phyloP scores from a whole-genome alignment of 1,284 basidiomycete genomes.

The Sanghuangporus baumii region DNA sequence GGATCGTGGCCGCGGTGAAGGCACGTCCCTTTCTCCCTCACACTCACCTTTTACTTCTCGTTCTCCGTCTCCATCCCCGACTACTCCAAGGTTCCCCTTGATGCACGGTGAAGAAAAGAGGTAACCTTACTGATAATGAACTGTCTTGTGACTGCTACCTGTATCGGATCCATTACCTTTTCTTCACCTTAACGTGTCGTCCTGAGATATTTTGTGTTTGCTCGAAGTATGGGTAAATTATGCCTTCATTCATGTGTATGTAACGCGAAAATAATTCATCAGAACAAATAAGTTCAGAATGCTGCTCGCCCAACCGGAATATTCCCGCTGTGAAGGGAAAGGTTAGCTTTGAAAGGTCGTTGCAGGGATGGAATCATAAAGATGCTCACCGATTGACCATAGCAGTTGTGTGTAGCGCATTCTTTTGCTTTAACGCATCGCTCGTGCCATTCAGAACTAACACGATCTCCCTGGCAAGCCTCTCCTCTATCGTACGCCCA shows the following conservation, averaged over 20 bases:
- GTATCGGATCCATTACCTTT: not conserved
- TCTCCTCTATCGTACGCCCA: conserved; percentile 53
- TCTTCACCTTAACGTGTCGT: not conserved
- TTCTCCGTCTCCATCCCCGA: not conserved
- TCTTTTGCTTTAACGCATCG: conserved; percentile 52
- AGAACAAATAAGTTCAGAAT: not conserved
- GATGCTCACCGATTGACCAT: conserved; percentile 79
- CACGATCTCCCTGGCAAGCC: conserved; percentile 73
- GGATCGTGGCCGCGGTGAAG: not conserved
- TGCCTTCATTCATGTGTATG: not conserved
- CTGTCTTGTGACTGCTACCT: not conserved
- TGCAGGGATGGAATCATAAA: not conserved
- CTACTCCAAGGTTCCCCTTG: not conserved
- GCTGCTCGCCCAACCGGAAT: not conserved
- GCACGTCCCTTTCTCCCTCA: not conserved
- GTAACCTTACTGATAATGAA: not conserved
- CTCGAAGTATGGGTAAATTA: not conserved
- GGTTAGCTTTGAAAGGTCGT: not conserved
- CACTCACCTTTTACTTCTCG: not conserved
- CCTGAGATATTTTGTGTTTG: not conserved
- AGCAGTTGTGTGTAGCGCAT: conserved; percentile 61
- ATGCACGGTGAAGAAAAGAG: not conserved
- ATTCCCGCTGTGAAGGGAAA: not conserved
- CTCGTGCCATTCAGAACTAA: conserved; percentile 57
- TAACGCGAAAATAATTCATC: not conserved